Evolutionary conservation across 2,329 filamentous ascomycete species (phyloP).

Genomic region (Colletotrichum sp.): DNA sequence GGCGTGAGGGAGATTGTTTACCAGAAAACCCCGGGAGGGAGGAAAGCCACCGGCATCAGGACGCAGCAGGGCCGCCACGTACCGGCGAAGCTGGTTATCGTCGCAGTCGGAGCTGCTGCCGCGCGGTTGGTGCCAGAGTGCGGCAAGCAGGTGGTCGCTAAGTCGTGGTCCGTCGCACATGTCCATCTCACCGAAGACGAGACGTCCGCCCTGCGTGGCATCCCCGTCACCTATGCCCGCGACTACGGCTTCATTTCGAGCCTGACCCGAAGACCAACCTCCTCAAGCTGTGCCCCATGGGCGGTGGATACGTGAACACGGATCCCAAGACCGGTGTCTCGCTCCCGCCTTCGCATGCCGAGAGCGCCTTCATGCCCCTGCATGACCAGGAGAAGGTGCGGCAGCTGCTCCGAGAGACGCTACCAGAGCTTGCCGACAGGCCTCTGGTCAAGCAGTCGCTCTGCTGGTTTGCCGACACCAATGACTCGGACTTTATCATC

Average conservation of each 20-base stretch:
- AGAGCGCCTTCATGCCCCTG: slow-evolving; percentile 53
- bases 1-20: slow-evolving; percentile 27
- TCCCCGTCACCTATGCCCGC: slow-evolving; percentile 64
- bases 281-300: slow-evolving; percentile 64
- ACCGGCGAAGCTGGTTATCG: slow-evolving; percentile 42
- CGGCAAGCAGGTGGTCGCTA: slow-evolving; percentile 55
- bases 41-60: not conserved
- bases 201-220: slow-evolving; percentile 54
- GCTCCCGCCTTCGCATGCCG: slow-evolving; percentile 22
- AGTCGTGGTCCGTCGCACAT: slow-evolving; percentile 64
- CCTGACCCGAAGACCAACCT: slow-evolving; percentile 62
- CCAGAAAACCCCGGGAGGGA: slow-evolving; percentile 15
- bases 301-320: slow-evolving; percentile 58
- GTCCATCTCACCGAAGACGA: slow-evolving; percentile 61
- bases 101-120: slow-evolving; percentile 55
- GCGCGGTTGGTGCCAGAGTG: slow-evolving; percentile 51
- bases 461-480: slow-evolving; percentile 69
- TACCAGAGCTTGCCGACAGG: slow-evolving; percentile 56
- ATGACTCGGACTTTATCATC: slow-evolving; percentile 63
- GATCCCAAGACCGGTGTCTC: slow-evolving; percentile 36
- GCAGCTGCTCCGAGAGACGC: slow-evolving; percentile 51
- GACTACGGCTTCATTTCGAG: slow-evolving; percentile 70
- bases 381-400: slow-evolving; percentile 58
- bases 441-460: slow-evolving; percentile 60
- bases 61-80: slow-evolving; percentile 19